Evolutionary conservation across 495 filamentous ascomycete genomes (phyloP).

Genomic region (Tuber borchii): DNA sequence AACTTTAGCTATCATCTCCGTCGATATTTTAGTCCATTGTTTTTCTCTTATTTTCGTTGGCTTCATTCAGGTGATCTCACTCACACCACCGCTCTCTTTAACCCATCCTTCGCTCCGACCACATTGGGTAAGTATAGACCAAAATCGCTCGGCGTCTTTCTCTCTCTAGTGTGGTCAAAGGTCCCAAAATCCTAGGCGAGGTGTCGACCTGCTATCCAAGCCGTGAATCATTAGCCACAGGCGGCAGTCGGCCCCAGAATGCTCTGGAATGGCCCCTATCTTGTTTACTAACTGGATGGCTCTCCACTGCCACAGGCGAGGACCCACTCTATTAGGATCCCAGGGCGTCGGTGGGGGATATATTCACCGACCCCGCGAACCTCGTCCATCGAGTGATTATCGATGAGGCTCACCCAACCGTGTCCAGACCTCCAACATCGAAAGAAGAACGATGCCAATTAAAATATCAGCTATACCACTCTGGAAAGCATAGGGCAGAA

Average conservation of each 20-base stretch:
- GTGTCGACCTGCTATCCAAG: neutral
- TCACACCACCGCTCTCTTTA: no score
- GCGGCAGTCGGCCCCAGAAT: constrained; percentile 4
- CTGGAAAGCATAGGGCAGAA: neutral
- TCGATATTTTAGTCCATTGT: no score
- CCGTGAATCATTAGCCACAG: neutral
- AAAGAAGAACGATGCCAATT: neutral
- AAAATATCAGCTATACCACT: no score
- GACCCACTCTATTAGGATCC: neutral
- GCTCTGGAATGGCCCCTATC: no score
- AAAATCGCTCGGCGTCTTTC: neutral
- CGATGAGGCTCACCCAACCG: neutral
- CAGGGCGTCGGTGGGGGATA: neutral
- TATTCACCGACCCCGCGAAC: neutral
- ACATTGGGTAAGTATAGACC: neutral
- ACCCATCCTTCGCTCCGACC: no score
- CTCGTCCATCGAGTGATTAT: neutral
- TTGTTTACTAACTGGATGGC: no score
- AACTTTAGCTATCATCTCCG: no score
- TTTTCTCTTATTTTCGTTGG: no score
- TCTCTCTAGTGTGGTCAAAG: no score
- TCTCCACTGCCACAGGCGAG: neutral
- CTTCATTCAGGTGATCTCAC: no score
- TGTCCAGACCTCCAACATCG: neutral
- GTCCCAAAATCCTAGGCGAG: neutral